Base-by-base conservation (phyloP, 257 asterid genomes). In the Nicotiana knightiana region DNA sequence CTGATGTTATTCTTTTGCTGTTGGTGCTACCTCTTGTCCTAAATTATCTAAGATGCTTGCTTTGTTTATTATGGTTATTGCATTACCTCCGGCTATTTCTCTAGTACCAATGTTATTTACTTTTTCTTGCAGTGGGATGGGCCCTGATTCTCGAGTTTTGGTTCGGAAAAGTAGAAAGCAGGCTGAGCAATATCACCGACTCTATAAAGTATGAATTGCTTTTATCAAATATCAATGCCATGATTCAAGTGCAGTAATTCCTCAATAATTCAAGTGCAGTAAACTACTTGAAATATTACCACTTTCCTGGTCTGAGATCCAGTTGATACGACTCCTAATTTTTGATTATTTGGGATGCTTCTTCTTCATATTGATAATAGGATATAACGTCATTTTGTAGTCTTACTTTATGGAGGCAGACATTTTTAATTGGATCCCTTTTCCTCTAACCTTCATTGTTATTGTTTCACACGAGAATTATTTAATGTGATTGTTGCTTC, bases 91-190 rank as follows among this genome's bases (percentile, higher is more conserved):
- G 46, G 46, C 57, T 10, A 28, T 75, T 15, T 75, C 43, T 75
- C 28, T 75, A 16, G 16, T 79, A 58, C 62, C 75, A 62, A 62
- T 13, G 46, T 30, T 62, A 61, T 61, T 48, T 65, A 75, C 43
- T 75, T 85, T 87, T 75, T 78, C 67, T 37, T 91, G 92, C 97
- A 96, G 99, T 84, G 99, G 99, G 77, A 96, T 96, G 99, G 99
- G 99, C 18, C 99, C 99, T 82, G 99, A 96, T 89, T 94, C 97
- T 82, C 92, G 99, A 77, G 99, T 96, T 84, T 90, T 96, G 91
- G 97, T 96, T 76, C 91, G 98, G 21, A 96, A 96, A 92, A 96
- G 99, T 85, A 93, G 98, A 88, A 96, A 96, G 86, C 98, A 94
- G 81, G 98, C 99, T 17, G 99, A 96, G 89, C 97, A 93, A 85